Evolutionary conservation across 2,329 filamentous ascomycete species (phyloP).

Genomic region (Diaporthe sp.): DNA sequence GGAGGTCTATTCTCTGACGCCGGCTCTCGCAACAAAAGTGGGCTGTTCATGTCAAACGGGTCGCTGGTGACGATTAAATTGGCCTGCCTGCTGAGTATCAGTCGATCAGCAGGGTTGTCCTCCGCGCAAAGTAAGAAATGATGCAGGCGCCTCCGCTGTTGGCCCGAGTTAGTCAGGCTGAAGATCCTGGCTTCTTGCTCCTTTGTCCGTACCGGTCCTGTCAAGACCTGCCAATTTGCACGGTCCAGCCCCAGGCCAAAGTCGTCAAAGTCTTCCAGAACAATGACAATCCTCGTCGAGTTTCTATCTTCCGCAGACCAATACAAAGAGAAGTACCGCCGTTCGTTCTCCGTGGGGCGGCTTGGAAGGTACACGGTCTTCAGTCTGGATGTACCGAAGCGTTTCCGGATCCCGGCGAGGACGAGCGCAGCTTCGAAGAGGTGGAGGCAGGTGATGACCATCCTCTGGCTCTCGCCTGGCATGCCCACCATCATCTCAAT

Average conservation of each 20-base stretch:
- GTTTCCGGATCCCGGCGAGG: neutral
- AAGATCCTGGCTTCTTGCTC: conserved; percentile 4
- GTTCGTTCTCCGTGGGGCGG: neutral
- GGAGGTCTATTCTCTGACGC: neutral
- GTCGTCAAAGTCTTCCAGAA: neutral
- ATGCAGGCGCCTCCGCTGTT: neutral
- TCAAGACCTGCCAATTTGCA: conserved; percentile 2
- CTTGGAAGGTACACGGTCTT: neutral
- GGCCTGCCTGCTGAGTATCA: conserved; percentile 17
- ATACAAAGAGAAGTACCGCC: neutral
- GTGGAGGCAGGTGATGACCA: neutral
- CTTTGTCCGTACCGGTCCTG: neutral
- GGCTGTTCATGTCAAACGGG: conserved; percentile 8
- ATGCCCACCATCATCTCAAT: neutral
- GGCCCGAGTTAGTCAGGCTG: neutral
- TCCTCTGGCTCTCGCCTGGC: neutral
- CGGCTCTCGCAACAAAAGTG: neutral
- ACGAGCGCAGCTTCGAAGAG: conserved; percentile 1
- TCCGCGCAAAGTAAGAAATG: neutral
- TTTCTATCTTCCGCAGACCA: neutral
- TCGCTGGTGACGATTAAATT: neutral
- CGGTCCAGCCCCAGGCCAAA: neutral
- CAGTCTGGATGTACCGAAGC: neutral
- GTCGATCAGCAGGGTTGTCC: neutral
- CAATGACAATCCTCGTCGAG: neutral